Evolutionary conservation across 306 rosid genomes (phyloP).

Genomic region (Quercus ilex): DNA sequence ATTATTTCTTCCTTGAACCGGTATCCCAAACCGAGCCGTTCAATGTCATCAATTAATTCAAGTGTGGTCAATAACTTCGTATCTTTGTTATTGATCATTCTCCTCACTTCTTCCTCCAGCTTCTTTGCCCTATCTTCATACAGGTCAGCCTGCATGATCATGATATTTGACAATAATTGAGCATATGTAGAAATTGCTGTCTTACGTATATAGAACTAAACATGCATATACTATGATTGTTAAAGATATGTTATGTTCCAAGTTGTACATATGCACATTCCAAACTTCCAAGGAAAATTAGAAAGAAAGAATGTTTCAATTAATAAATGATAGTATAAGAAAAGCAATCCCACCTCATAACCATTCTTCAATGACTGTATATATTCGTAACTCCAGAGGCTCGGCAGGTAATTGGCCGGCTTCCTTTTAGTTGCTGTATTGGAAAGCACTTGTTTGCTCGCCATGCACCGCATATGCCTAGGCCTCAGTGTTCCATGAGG

Average conservation of each 20-base stretch:
- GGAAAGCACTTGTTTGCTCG: neutral
- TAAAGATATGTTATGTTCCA: no score
- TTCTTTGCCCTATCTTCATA: slow-evolving; percentile 1
- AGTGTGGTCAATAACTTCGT: neutral
- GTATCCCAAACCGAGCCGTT: slow-evolving; percentile 32
- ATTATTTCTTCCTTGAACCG: slow-evolving; percentile 34
- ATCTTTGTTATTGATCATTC: slow-evolving; percentile 28
- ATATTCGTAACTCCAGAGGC: slow-evolving; percentile 41
- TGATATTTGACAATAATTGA: neutral
- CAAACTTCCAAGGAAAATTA: no score
- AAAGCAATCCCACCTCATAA: slow-evolving; percentile 20
- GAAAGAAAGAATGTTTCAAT: no score
- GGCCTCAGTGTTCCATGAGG: no score
- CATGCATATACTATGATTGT: no score
- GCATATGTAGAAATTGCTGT: no score
- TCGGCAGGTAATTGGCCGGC: slow-evolving; percentile 45
- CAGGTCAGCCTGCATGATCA: slow-evolving; percentile 11
- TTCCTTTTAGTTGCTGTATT: neutral
- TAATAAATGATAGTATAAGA: neutral
- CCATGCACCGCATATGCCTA: neutral
- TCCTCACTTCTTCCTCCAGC: slow-evolving; percentile 28
- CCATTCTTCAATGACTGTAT: slow-evolving; percentile 39
- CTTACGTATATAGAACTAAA: no score
- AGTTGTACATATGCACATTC: no score
- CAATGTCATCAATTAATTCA: slow-evolving; percentile 31